These are phyloP conservation scores for Alternaria sp. DNA, from an alignment of 2,329 filamentous ascomycete species.

Conservation along the genomic window DNA sequence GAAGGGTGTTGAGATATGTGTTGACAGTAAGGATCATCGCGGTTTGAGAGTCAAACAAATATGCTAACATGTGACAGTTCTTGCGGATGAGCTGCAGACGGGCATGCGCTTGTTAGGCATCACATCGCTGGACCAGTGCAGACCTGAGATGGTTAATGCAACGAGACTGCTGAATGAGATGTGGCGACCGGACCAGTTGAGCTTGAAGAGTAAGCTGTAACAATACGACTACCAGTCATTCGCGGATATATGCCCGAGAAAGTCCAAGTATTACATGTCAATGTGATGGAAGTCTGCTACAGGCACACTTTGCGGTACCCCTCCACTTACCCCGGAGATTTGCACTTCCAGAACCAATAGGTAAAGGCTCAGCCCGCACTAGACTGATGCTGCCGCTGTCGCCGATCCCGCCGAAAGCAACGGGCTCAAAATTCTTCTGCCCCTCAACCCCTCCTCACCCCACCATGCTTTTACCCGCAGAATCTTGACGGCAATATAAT, in stretches of 20 bases:
- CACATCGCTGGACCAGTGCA: slow-evolving; percentile 67
- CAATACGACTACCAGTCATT: neutral
- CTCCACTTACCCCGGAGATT: neutral
- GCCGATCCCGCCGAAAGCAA: neutral
- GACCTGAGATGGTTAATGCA: slow-evolving; percentile 68
- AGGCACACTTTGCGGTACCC: neutral
- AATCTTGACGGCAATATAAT: fast-evolving
- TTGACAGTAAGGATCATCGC: slow-evolving; percentile 44
- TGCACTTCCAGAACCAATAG: neutral
- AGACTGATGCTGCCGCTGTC: neutral
- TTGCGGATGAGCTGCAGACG: slow-evolving; percentile 69
- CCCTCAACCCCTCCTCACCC: neutral
- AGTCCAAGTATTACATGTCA: neutral
- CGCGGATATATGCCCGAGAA: neutral
- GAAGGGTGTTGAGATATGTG: slow-evolving; percentile 47
- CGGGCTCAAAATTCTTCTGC: neutral
- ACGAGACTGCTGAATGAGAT: slow-evolving; percentile 47
- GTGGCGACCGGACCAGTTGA: slow-evolving; percentile 41
- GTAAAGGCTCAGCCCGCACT: neutral
- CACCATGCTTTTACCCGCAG: neutral
- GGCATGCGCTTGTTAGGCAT: slow-evolving; percentile 73
- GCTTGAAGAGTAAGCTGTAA: slow-evolving; percentile 39
- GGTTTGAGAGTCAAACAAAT: neutral
- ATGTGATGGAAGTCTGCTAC: neutral
- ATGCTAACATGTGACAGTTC: slow-evolving; percentile 40